These are phyloP conservation scores for Micractinium conductrix DNA, from an alignment of 139 green algal genomes.

Conservation along the genomic window DNA sequence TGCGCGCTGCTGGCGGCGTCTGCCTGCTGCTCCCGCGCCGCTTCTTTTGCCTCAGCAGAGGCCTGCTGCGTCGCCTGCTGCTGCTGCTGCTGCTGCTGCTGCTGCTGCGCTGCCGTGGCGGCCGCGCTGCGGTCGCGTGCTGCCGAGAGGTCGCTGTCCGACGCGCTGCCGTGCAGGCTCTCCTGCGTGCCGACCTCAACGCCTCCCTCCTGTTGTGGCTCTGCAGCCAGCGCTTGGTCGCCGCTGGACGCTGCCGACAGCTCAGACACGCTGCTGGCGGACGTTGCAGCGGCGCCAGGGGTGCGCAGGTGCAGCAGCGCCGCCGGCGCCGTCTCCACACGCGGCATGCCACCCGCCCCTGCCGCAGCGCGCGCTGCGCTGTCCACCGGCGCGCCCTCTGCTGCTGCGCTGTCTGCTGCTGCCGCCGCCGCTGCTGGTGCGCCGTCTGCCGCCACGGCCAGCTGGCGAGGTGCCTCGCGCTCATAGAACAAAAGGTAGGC, in stretches of 20 bases:
- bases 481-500: constrained; percentile 43
- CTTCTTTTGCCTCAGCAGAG: neutral
- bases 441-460: constrained; percentile 6
- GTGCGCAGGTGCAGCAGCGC: neutral
- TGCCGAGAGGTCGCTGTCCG: neutral
- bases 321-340: constrained; percentile 13
- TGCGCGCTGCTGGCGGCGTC: neutral
- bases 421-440: constrained; percentile 5
- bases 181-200: neutral
- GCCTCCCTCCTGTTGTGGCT: neutral
- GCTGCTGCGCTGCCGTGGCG: constrained; percentile 3
- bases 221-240: neutral
- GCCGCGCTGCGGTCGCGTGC: neutral
- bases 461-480: neutral
- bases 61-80: neutral
- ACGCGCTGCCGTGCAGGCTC: constrained; percentile 3
- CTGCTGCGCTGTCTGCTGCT: constrained; percentile 32
- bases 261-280: neutral
- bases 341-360: constrained; percentile 26
- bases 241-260: neutral
- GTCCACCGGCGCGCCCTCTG: constrained; percentile 4
- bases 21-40: constrained; percentile 18
- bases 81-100: neutral
- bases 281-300: neutral
- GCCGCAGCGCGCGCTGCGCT: neutral